These are phyloP conservation scores for Solanum pimpinellifolium DNA, from an alignment of 257 asterid genomes.

Conservation along the genomic window DNA sequence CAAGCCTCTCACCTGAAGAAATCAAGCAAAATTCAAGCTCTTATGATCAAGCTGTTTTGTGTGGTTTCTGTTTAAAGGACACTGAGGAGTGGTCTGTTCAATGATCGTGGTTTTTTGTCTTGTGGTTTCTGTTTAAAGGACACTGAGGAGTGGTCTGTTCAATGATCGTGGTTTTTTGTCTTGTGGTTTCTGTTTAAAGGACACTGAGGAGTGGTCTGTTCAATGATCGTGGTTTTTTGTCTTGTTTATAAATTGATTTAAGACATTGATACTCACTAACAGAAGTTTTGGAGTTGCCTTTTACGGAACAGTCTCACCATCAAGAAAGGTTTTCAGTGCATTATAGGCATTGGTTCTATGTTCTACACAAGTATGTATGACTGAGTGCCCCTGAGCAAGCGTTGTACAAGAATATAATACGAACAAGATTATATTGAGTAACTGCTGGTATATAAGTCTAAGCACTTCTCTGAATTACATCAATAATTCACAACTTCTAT, in stretches of 20 bases:
- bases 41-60: background rate
- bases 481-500: background rate
- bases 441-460: background rate
- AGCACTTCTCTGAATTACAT: background rate
- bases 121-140: background rate
- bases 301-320: background rate
- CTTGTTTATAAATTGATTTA: background rate
- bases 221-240: background rate
- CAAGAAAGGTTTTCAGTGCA: background rate
- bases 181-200: background rate
- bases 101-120: background rate
- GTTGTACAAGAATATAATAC: background rate
- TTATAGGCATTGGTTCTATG: background rate
- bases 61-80: background rate
- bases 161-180: background rate
- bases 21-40: background rate
- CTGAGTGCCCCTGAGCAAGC: background rate
- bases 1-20: constrained; percentile 61
- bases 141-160: background rate
- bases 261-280: background rate
- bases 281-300: background rate
- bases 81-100: background rate
- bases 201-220: background rate
- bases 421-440: background rate
- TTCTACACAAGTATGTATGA: background rate